Evolutionary conservation across 2,329 filamentous ascomycete genomes (phyloP), one percentile per base, ranked within the genome.

Genomic region (Didymella segeticola): DNA sequence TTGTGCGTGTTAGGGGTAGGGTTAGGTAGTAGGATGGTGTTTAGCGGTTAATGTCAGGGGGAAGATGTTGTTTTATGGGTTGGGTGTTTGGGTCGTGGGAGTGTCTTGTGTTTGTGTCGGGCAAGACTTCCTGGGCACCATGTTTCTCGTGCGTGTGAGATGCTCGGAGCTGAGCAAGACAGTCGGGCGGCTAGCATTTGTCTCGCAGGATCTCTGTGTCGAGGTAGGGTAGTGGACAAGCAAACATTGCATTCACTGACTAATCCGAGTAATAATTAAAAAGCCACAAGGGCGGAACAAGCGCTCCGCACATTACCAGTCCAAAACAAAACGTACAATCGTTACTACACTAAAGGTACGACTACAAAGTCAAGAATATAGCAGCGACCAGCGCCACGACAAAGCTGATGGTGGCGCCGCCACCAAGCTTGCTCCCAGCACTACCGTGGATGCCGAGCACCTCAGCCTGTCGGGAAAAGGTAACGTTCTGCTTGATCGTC

Each of bases 401-500:
- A 15, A 75, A 63, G 38, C 72, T 69, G n/a, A 71, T 39, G 2
- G 67, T 66, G 7, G 67, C 67, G 43, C 68, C 69, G 14, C 67
- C 64, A 30, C 62, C 47, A 12, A 71, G 14, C 52, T 58, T 66
- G 4, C 50, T 48, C 17, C 62, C 69, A 4, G 67, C 66, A 41
- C 60, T 43, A 5, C 69, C 71, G 43, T 75, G 67, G n/a, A 75
- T 70, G 4, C 72, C 70, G 12, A 75, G 58, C 33, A 69, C 53
- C 59, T 75, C 73, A 27, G 66, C 71, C 53, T 76, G 73, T 8
- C 64, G 50, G 1, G 66, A 80, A 65, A 90, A 92, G 0, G 88
- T 91, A 34, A 92, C 78, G 57, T 91, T 90, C 72, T 92, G 89
- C 30, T 77, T 72, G 5, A 92, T 81, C 0, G 79, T 81, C 25